A percentile compares a stretch with the other conserved stretches of the same genome.
Evolutionary conservation across 257 asterid genomes (phyloP).

Genomic region (Mitragyna speciosa): DNA sequence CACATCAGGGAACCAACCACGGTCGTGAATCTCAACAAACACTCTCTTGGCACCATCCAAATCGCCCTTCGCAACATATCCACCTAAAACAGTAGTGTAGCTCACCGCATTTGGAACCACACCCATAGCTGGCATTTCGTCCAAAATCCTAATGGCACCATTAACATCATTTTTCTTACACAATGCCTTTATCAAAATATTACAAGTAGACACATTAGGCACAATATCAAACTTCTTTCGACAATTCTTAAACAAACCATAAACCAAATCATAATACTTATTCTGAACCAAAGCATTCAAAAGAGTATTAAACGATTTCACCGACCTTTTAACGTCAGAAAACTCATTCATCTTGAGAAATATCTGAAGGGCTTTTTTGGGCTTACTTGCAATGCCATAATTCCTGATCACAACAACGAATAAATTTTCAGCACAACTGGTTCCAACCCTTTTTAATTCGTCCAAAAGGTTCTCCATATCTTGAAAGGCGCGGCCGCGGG

Average conservation of each 20-base stretch:
- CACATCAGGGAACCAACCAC: constrained; percentile 90
- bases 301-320: constrained; percentile 67
- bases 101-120: constrained; percentile 83
- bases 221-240: constrained; percentile 54
- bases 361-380: constrained; percentile 59
- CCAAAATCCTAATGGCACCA: constrained; percentile 63
- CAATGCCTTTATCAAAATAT: constrained; percentile 74
- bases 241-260: constrained; percentile 67
- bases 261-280: constrained; percentile 70
- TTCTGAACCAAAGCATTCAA: constrained; percentile 82
- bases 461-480: constrained; percentile 53
- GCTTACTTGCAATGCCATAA: constrained; percentile 78
- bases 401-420: constrained; percentile 63
- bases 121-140: constrained; percentile 93
- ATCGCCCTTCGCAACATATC: constrained; percentile 63
- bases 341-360: constrained; percentile 57
- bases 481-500: constrained; percentile 63
- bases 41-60: constrained; percentile 64
- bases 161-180: constrained; percentile 66
- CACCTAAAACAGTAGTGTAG: constrained; percentile 77
- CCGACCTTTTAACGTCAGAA: constrained; percentile 64
- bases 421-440: constrained; percentile 62
- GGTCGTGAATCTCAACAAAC: constrained; percentile 61
- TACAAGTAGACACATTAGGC: constrained; percentile 83
- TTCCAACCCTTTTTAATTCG: constrained; percentile 41